A percentile compares a stretch with the other conserved stretches of the same genome.
phyloP scores from a whole-genome alignment of 805 yeast genomes.

The Wickerhamomyces subpelliculosus region DNA sequence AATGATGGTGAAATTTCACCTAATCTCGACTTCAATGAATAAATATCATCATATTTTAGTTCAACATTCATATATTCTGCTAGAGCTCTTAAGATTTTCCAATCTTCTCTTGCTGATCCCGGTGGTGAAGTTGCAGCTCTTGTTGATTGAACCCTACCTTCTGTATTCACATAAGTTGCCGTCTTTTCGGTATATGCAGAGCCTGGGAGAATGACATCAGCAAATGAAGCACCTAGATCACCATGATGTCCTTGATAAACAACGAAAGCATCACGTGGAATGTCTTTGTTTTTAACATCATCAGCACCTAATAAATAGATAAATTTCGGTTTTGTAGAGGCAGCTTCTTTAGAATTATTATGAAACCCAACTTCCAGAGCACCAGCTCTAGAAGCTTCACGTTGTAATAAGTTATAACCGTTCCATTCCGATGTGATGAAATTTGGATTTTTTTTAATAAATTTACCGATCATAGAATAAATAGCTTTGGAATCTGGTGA shows the following conservation, averaged over 20 bases:
- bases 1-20: conserved; percentile 77
- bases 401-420: conserved; percentile 72
- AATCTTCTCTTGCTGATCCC: conserved; percentile 86
- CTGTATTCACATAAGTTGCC: conserved; percentile 82
- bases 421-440: conserved; percentile 73
- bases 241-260: conserved; percentile 92
- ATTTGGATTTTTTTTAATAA: conserved; percentile 46
- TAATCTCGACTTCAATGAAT: conserved; percentile 61
- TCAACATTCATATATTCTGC: conserved; percentile 67
- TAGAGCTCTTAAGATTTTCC: conserved; percentile 81
- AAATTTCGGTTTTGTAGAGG: conserved; percentile 57
- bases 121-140: conserved; percentile 86
- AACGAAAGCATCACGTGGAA: conserved; percentile 82
- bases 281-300: conserved; percentile 59
- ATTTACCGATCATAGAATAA: conserved; percentile 52
- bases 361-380: conserved; percentile 82
- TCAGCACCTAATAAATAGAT: conserved; percentile 81
- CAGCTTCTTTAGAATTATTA: conserved; percentile 27
- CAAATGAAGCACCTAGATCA: conserved; percentile 80
- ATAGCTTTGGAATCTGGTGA: conserved; percentile 56
- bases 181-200: conserved; percentile 85
- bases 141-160: conserved; percentile 80
- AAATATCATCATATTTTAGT: conserved; percentile 70
- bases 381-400: conserved; percentile 84
- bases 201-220: conserved; percentile 83